Evolutionary conservation across 2,329 filamentous ascomycete genomes (phyloP).

Genomic region (Tetracladium maxilliforme): DNA sequence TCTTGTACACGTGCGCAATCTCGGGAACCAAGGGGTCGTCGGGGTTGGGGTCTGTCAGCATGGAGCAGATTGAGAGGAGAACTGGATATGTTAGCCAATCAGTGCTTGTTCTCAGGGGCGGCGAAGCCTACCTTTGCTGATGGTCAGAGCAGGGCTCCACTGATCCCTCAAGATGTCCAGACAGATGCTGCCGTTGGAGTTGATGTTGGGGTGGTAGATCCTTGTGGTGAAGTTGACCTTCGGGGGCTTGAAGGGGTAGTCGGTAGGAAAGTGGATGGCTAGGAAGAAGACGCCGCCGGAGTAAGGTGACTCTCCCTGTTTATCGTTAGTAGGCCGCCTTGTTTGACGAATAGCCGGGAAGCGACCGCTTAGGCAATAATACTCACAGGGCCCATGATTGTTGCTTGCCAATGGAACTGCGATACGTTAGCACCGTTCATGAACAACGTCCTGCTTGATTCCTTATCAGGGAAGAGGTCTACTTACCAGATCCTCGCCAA

Average conservation of each 20-base stretch:
- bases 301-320: conserved; percentile 86
- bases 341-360: too few species aligned
- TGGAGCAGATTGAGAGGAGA: conserved; percentile 96
- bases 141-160: conserved; percentile 96
- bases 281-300: conserved; percentile 98
- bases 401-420: conserved; percentile 99
- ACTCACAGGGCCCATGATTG: conserved; percentile 98
- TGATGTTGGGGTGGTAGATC: conserved; percentile 99
- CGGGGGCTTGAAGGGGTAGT: conserved; percentile 99
- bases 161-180: conserved; percentile 97
- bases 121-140: conserved; percentile 70
- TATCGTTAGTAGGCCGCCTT: conserved; percentile 13
- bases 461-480: conserved; percentile 10
- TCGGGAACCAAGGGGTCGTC: conserved; percentile 97
- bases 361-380: conserved; percentile 8
- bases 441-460: conserved; percentile 9
- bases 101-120: background rate
- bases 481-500: conserved; percentile 95
- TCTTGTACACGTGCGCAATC: conserved; percentile 99
- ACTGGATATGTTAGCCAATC: conserved; percentile 35
- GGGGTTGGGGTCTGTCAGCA: conserved; percentile 98
- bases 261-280: conserved; percentile 96
- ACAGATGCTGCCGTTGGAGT: conserved; percentile 98
- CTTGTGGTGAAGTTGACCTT: conserved; percentile 99
- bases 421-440: conserved; percentile 6